Evolutionary conservation across 495 filamentous ascomycete genomes (phyloP).

Genomic region (Trichoderma asperelloides): DNA sequence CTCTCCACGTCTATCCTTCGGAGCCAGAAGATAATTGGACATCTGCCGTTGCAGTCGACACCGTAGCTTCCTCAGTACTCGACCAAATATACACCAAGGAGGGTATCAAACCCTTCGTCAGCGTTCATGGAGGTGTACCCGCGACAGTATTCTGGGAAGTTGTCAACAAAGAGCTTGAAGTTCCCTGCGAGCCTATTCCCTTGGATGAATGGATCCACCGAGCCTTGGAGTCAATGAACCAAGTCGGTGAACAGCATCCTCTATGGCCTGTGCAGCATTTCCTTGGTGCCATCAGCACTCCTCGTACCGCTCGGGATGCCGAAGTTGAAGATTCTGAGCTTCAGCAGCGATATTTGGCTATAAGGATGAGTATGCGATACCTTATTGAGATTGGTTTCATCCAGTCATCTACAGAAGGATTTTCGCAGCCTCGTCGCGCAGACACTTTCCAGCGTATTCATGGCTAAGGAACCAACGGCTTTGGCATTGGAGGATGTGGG

Average conservation of each 20-base stretch:
- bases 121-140: not conserved
- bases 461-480: not conserved
- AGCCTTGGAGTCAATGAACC: conserved; percentile 1
- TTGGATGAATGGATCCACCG: conserved; percentile 1
- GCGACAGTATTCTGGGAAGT: conserved; percentile 1
- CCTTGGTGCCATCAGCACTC: not conserved
- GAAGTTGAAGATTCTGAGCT: not conserved
- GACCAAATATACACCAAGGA: not conserved
- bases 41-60: not conserved
- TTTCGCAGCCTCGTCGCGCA: not conserved
- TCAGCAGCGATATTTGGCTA: not conserved
- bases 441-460: not conserved
- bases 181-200: not conserved
- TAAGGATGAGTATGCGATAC: not conserved
- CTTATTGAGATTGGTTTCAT: not conserved
- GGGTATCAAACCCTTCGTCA: not conserved
- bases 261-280: conserved; percentile 10
- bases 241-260: conserved; percentile 3
- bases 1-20: not conserved
- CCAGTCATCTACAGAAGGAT: not conserved
- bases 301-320: not conserved
- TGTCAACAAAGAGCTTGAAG: conserved; percentile 5
- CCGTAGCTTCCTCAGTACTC: not conserved
- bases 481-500: not conserved
- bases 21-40: not conserved